phyloP scores from a whole-genome alignment of 257 asterid genomes.

The Rauvolfia tetraphylla region DNA sequence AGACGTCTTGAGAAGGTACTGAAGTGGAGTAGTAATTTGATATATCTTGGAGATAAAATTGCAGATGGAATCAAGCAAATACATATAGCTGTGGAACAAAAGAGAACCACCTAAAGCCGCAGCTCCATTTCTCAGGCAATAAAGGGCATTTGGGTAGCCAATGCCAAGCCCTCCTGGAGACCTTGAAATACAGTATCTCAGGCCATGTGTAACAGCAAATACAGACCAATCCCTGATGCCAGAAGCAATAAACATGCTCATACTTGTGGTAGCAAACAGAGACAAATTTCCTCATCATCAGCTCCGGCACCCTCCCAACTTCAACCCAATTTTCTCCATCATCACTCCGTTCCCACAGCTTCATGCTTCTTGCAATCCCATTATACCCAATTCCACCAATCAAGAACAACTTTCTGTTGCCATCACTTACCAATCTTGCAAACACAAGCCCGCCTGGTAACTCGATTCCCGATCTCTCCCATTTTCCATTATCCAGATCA shows the following conservation, averaged over 20 bases:
- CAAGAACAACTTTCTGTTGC: constrained; percentile 39
- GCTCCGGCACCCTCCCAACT: constrained; percentile 52
- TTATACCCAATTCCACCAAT: constrained; percentile 60
- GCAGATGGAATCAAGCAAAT: constrained; percentile 15
- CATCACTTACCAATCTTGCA: constrained; percentile 46
- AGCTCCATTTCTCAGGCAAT: constrained; percentile 77
- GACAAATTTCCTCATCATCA: constrained; percentile 56
- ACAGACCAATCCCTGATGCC: constrained; percentile 74
- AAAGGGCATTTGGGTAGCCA: constrained; percentile 78
- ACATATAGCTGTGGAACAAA: constrained; percentile 58
- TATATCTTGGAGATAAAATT: too few relatives aligned
- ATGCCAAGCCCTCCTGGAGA: constrained; percentile 65
- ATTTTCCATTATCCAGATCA: constrained; percentile 39
- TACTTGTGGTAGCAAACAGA: constrained; percentile 74
- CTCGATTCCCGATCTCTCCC: constrained; percentile 32
- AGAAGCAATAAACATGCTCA: constrained; percentile 72
- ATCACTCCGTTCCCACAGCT: constrained; percentile 55
- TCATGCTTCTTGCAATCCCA: constrained; percentile 67
- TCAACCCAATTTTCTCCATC: constrained; percentile 47
- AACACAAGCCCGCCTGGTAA: constrained; percentile 44
- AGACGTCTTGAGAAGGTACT: too few relatives aligned
- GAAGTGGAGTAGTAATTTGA: too few relatives aligned
- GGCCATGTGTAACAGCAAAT: constrained; percentile 83
- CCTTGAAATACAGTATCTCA: constrained; percentile 60
- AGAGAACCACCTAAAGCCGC: constrained; percentile 83